These are phyloP conservation scores for Steccherinum ochraceum DNA, from an alignment of 768 basidiomycete genomes.

Conservation along the genomic window DNA sequence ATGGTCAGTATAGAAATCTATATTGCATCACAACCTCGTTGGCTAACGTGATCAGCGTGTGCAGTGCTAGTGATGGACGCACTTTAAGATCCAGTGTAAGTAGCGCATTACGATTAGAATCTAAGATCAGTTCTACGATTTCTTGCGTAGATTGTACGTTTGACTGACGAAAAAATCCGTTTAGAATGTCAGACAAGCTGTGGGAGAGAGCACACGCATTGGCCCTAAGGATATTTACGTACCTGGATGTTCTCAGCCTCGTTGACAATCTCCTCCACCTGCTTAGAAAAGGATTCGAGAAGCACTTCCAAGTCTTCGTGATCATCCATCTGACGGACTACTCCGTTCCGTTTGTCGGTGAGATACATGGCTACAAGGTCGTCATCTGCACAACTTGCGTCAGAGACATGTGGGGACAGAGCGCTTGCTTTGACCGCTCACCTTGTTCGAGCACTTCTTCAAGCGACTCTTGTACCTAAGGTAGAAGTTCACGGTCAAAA, in stretches of 20 bases:
- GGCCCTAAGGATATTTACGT: slow-evolving; percentile 13
- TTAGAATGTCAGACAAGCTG: background rate
- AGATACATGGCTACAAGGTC: slow-evolving; percentile 95
- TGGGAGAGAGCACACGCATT: background rate
- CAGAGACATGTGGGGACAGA: background rate
- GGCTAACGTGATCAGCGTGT: background rate
- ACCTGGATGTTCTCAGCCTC: slow-evolving; percentile 87
- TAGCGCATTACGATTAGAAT: slow-evolving; percentile 90
- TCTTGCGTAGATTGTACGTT: slow-evolving; percentile 98
- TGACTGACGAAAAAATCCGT: slow-evolving; percentile 3
- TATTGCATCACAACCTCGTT: background rate
- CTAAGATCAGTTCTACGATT: slow-evolving; percentile 93
- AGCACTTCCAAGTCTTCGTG: slow-evolving; percentile 92
- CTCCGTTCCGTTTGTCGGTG: slow-evolving; percentile 68
- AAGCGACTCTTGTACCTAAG: slow-evolving; percentile 79
- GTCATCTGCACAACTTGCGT: slow-evolving; percentile 53
- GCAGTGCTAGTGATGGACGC: too few relatives aligned
- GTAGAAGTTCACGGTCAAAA: slow-evolving; percentile 1
- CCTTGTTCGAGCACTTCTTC: slow-evolving; percentile 92
- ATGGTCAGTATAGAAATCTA: slow-evolving; percentile 92
- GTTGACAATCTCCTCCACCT: slow-evolving; percentile 94
- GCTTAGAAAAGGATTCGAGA: slow-evolving; percentile 92
- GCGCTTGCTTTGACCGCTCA: slow-evolving; percentile 22
- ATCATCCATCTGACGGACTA: slow-evolving; percentile 59
- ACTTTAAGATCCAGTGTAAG: slow-evolving; percentile 89